Base-by-base conservation (phyloP, 805 yeast species). In the Yarrowia bubula region DNA sequence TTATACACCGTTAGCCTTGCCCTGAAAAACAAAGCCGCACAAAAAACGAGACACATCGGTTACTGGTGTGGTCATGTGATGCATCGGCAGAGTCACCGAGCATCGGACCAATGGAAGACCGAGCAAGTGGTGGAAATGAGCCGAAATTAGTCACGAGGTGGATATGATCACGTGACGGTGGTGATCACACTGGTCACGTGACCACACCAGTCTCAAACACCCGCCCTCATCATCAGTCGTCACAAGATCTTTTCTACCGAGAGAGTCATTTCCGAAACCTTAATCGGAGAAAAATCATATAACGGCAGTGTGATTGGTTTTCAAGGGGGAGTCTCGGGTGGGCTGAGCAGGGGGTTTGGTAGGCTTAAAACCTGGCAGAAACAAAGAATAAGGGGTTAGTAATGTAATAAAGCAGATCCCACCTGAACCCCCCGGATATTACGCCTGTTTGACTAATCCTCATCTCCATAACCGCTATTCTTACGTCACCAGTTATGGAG, bases 201-300 rank as follows among this genome's bases (percentile, higher is more conserved):
- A 22, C 28, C 28, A 22, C 28, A 22, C 3, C 28, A 3, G 5
- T 22, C 28, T 22, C 28, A 22, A 5, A 17, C 18, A 42, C 8
- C 17, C 17, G 17, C 42, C 17, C 44, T 15, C 22, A 4, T 11
- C 35, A 42, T 22, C 4, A 22, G 28, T 22, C 28, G 46, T 42
- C 46, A 18, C 46, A 18, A 17, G 37, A 46, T 31, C 38, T 39
- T 32, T n/a, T n/a, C 33, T 15, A 32, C 31, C 41, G 41, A 48
- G 55, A 17, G 55, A 48, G 55, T 48, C 55, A 48, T 48, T 48
- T 48, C 55, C 55, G 55, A 48, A 48, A 48, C 55, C 55, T 48
- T 48, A 35, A 1, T 18, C 13, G n/a, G 28, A 22, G 28, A 22
- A 22, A 22, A 22, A 10, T n/a, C 2, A 18, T 13, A 35, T 48